These are phyloP conservation scores for Irpex sp. DNA, from an alignment of 1,284 basidiomycete genomes.

Conservation along the genomic window DNA sequence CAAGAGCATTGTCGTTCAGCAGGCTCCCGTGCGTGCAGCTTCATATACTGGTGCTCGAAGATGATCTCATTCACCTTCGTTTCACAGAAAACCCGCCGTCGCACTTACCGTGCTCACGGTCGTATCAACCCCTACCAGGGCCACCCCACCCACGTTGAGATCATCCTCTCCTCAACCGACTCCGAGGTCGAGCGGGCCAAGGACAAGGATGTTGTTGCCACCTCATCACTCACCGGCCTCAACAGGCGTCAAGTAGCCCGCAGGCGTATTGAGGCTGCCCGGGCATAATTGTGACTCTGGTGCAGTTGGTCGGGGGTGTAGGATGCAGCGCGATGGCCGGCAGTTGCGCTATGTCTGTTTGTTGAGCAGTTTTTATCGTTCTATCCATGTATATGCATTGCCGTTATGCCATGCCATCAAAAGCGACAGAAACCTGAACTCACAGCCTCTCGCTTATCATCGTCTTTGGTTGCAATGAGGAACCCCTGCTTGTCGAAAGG, in stretches of 20 bases:
- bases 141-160: conserved; percentile 93
- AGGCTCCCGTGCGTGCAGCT: conserved; percentile 79
- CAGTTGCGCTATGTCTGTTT: conserved; percentile 4
- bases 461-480: too few species aligned
- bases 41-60: not conserved
- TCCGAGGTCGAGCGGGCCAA: conserved; percentile 88
- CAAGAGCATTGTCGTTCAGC: conserved; percentile 98
- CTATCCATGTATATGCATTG: conserved; percentile 28
- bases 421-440: conserved; percentile 7
- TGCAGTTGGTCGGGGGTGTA: not conserved
- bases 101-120: conserved; percentile 99
- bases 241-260: conserved; percentile 82
- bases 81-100: conserved; percentile 92
- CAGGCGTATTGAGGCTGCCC: conserved; percentile 78
- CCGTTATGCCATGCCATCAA: conserved; percentile 25
- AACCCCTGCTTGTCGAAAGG: too few species aligned
- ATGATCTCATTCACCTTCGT: conserved; percentile 1
- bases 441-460: too few species aligned
- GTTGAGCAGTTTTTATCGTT: conserved; percentile 12
- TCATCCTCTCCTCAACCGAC: conserved; percentile 79
- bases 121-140: conserved; percentile 92
- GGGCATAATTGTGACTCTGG: conserved; percentile 23
- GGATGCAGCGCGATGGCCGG: not conserved
- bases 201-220: conserved; percentile 63
- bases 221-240: conserved; percentile 53